Evolutionary conservation across 1,139 yeast species (phyloP).

Genomic region (Zygoascus hellenicus): DNA sequence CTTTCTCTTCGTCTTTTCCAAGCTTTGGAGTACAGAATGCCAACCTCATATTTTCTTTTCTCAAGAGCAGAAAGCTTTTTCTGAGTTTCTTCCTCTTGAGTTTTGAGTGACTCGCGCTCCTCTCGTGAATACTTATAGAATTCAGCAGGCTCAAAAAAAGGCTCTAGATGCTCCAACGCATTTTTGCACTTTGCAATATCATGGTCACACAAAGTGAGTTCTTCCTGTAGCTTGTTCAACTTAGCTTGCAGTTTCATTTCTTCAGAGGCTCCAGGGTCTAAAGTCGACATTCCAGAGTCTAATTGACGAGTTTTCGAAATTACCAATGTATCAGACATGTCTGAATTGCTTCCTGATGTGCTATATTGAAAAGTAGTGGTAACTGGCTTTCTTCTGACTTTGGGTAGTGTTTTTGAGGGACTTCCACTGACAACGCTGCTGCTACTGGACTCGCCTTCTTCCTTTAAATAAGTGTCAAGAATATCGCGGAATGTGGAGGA

Average conservation of each 20-base stretch:
- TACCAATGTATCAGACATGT: neutral
- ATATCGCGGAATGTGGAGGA: constrained; percentile 9
- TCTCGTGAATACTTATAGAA: constrained; percentile 5
- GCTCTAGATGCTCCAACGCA: neutral
- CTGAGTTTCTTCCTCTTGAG: constrained; percentile 13
- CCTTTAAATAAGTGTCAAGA: constrained; percentile 8
- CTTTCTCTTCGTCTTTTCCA: constrained; percentile 22
- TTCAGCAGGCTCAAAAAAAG: constrained; percentile 9
- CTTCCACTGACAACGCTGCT: neutral
- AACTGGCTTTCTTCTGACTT: constrained; percentile 1
- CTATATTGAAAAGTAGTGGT: neutral
- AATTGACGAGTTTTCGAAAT: neutral
- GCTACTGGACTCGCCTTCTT: constrained; percentile 1
- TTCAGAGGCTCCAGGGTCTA: neutral
- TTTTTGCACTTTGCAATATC: constrained; percentile 4
- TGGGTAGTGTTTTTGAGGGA: neutral
- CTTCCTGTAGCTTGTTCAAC: constrained; percentile 1
- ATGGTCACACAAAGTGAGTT: constrained; percentile 1
- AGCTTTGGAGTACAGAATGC: constrained; percentile 25
- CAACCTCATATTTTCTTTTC: constrained; percentile 25
- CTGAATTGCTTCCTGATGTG: neutral
- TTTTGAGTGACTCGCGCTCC: constrained; percentile 16
- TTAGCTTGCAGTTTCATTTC: constrained; percentile 7
- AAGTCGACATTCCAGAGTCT: neutral
- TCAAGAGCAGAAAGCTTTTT: constrained; percentile 23